Evolutionary conservation across 768 basidiomycete genomes (phyloP).

Genomic region (Phaeotremella skinneri): DNA sequence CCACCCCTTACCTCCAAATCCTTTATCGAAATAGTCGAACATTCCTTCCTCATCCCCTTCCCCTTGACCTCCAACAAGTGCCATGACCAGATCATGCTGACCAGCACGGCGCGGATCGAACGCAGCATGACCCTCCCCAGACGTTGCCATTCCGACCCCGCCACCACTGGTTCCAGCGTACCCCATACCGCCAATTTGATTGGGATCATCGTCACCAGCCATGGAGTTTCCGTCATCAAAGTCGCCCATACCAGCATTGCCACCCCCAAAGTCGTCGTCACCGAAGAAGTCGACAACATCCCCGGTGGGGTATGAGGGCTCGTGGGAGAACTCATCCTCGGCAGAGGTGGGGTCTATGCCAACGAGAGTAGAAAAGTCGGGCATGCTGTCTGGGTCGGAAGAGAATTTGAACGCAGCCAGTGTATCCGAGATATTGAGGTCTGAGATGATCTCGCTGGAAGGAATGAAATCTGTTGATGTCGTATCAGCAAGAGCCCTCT

Average conservation of each 20-base stretch:
- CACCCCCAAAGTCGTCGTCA: slow-evolving; percentile 42
- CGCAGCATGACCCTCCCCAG: slow-evolving; percentile 59
- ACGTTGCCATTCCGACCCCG: slow-evolving; percentile 35
- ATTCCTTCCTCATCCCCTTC: slow-evolving; percentile 60
- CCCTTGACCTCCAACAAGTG: slow-evolving; percentile 67
- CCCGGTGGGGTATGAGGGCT: slow-evolving; percentile 10
- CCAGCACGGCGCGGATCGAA: slow-evolving; percentile 80
- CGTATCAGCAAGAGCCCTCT: background rate
- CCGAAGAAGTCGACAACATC: slow-evolving; percentile 45
- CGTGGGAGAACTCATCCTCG: slow-evolving; percentile 22
- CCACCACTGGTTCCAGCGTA: slow-evolving; percentile 52
- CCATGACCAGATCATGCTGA: slow-evolving; percentile 78
- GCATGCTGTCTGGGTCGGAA: slow-evolving; percentile 59
- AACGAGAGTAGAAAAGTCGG: slow-evolving; percentile 58
- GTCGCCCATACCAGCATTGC: slow-evolving; percentile 28
- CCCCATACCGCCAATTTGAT: slow-evolving; percentile 37
- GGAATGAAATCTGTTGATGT: slow-evolving; percentile 66
- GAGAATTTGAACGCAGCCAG: slow-evolving; percentile 79
- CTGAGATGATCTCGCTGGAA: slow-evolving; percentile 62
- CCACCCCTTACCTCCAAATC: slow-evolving; percentile 79
- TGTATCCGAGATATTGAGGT: slow-evolving; percentile 75
- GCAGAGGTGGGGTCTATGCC: slow-evolving; percentile 32
- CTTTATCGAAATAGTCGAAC: slow-evolving; percentile 85
- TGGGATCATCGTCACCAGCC: slow-evolving; percentile 56
- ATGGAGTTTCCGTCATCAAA: slow-evolving; percentile 44